Base-by-base conservation (phyloP, 768 basidiomycete genomes). In the Suillus decipiens region DNA sequence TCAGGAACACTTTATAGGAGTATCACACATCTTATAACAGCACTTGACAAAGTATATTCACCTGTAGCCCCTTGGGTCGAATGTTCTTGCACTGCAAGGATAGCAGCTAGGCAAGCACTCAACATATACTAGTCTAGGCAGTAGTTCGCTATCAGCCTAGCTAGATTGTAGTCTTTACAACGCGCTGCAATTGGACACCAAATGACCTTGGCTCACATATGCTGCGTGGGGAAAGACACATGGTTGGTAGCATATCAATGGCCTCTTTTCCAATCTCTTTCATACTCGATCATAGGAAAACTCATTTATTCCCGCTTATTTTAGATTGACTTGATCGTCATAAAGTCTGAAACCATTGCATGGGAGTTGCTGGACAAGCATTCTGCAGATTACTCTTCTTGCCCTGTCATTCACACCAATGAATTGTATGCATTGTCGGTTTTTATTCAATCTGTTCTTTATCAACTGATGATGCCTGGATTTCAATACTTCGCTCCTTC, bases 121-220 rank as follows among this genome's bases (percentile, higher is more conserved):
- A n/a, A n/a, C n/a, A n/a, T n/a, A n/a, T n/a, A n/a, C n/a, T n/a
- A n/a, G n/a, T n/a, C n/a, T n/a, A n/a, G n/a, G n/a, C n/a, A n/a
- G n/a, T n/a, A n/a, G n/a, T n/a, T n/a, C n/a, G n/a, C n/a, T n/a
- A n/a, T n/a, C n/a, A n/a, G n/a, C n/a, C n/a, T n/a, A n/a, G n/a
- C n/a, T n/a, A n/a, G n/a, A n/a, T n/a, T n/a, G n/a, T n/a, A n/a
- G n/a, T n/a, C n/a, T n/a, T n/a, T n/a, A n/a, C n/a, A 86, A 85
- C 63, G 67, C 74, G n/a, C 73, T 80, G 22, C 81, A 85, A 60
- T 75, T 86, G 63, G 76, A 80, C 24, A 66, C 69, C 24, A 71
- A 78, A 53, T 69, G 78, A 61, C 77, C 78, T 62, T 78, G 78
- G 64, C 63, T 78, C 48, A 73, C 71, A n/a, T 84, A 83, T 62